phyloP scores from a whole-genome alignment of 2,329 filamentous ascomycete genomes.

The Pseudogymnoascus sp. region DNA sequence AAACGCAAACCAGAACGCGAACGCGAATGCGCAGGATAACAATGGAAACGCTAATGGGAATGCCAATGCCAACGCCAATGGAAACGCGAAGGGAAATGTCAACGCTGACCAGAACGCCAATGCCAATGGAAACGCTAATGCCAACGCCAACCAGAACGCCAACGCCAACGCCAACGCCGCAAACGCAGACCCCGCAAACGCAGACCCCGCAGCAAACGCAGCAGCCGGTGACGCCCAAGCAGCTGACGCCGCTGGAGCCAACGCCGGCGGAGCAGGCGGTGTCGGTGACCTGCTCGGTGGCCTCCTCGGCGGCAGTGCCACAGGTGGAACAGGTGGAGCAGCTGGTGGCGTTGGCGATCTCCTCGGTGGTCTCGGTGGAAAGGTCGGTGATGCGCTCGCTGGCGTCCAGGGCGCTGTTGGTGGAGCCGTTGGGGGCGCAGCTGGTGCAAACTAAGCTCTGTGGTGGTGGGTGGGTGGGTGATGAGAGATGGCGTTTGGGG shows the following conservation, averaged over 20 bases:
- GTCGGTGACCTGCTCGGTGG: too few species aligned
- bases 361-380: not conserved
- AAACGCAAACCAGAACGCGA: conserved; percentile 14
- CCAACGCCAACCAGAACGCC: too few species aligned
- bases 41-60: not conserved
- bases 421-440: not conserved
- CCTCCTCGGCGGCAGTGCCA: not conserved
- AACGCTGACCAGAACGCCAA: conserved; percentile 19
- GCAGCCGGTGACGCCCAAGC: too few species aligned
- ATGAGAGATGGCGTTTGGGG: not conserved
- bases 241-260: not conserved
- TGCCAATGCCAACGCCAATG: not conserved
- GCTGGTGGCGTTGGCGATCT: not conserved
- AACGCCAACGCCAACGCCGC: too few species aligned
- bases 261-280: not conserved
- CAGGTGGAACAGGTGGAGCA: not conserved
- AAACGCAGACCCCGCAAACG: too few species aligned
- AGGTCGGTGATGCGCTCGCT: not conserved
- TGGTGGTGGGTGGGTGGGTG: not conserved
- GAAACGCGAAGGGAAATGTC: conserved; percentile 21
- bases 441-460: not conserved
- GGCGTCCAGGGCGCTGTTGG: not conserved
- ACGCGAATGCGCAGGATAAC: not conserved
- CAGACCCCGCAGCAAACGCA: not conserved
- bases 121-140: too few species aligned